Evolutionary conservation across 306 rosid species (phyloP).

Genomic region (Hippophae tibetana): DNA sequence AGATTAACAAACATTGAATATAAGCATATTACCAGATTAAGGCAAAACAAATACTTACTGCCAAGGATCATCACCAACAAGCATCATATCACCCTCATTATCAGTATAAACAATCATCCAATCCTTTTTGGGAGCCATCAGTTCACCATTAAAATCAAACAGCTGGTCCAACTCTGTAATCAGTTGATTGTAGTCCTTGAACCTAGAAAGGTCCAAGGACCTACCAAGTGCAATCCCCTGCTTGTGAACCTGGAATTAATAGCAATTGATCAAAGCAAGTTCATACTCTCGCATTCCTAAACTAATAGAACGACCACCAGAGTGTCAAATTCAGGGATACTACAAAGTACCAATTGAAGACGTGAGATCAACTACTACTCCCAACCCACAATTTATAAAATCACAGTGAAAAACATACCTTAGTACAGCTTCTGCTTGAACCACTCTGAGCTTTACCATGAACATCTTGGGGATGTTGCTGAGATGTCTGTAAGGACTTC

Average conservation of each 20-base stretch:
- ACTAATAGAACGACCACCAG: not conserved
- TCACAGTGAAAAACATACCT: conserved; percentile 28
- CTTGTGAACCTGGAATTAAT: conserved; percentile 75
- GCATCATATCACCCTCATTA: conserved; percentile 95
- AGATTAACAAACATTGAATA: not conserved
- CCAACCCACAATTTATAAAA: not conserved
- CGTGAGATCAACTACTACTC: no score
- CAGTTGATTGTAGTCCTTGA: conserved; percentile 62
- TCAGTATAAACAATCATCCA: conserved; percentile 89
- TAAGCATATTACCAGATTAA: not conserved
- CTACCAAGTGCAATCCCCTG: conserved; percentile 98
- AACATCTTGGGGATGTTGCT: conserved; percentile 39
- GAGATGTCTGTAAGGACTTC: conserved; percentile 30
- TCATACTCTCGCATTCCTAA: not conserved
- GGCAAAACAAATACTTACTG: conserved; percentile 44
- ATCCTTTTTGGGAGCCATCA: conserved; percentile 51
- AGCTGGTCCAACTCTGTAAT: conserved; percentile 66
- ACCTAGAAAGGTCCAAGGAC: conserved; percentile 84
- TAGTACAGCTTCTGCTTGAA: conserved; percentile 86
- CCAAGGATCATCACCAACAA: conserved; percentile 99
- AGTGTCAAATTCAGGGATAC: no score
- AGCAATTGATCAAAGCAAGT: not conserved
- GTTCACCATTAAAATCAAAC: conserved; percentile 78
- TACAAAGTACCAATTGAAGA: no score
- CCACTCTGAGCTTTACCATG: conserved; percentile 40